phyloP scores from a whole-genome alignment of 441 rosid genomes.

The Geranium incanum region DNA sequence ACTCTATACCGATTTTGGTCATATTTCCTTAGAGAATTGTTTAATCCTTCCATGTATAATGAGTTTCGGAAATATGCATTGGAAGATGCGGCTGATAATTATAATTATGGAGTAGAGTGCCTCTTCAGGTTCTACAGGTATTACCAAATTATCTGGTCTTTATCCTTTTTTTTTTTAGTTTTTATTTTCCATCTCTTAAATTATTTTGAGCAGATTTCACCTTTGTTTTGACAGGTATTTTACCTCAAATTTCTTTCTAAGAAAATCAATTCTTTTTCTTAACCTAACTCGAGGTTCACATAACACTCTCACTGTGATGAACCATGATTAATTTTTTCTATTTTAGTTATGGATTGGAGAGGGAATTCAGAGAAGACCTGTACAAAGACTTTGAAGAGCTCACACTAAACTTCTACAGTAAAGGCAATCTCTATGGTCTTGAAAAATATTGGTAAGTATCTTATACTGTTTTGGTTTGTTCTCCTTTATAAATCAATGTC shows the following conservation, averaged over 20 bases:
- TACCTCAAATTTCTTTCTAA: too few relatives aligned
- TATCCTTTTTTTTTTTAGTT: too few relatives aligned
- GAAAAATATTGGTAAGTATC: conserved; percentile 81
- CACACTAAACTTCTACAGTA: conserved; percentile 64
- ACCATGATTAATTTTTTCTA: background rate
- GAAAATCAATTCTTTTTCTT: too few relatives aligned
- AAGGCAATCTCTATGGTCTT: conserved; percentile 83
- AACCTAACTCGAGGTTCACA: background rate
- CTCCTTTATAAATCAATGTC: background rate
- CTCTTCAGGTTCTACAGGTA: conserved; percentile 98
- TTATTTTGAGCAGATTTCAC: too few relatives aligned
- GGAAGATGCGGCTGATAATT: conserved; percentile 78
- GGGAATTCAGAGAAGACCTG: conserved; percentile 55
- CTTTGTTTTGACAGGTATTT: background rate
- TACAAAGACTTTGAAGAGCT: conserved; percentile 80
- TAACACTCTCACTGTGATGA: background rate
- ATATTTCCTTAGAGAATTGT: conserved; percentile 73
- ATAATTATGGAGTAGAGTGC: conserved; percentile 82
- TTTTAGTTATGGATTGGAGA: conserved; percentile 89
- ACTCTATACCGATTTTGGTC: conserved; percentile 93
- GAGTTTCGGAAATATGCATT: conserved; percentile 75
- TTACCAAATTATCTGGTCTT: conserved; percentile 9
- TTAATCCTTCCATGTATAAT: conserved; percentile 69
- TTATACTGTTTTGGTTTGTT: conserved; percentile 1
- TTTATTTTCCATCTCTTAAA: too few relatives aligned